Evolutionary conservation across 805 yeast species (phyloP).

Genomic region (Yueomyces sinensis): DNA sequence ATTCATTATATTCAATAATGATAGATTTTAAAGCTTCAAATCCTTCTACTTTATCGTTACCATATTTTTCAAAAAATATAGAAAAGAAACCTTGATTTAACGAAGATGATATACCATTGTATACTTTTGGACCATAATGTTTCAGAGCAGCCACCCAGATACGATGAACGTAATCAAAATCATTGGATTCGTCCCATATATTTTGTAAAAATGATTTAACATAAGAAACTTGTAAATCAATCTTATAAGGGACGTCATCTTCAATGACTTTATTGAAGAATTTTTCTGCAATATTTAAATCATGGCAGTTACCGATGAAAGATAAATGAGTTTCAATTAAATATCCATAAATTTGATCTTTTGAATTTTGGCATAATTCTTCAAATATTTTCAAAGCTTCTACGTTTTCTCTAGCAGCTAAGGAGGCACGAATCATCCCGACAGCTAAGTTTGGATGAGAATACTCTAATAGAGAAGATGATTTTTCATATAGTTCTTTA

Average conservation of each 20-base stretch:
- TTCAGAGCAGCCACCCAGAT: slow-evolving; percentile 52
- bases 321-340: slow-evolving; percentile 64
- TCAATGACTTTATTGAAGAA: slow-evolving; percentile 64
- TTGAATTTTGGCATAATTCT: slow-evolving; percentile 40
- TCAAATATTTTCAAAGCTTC: slow-evolving; percentile 55
- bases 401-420: slow-evolving; percentile 49
- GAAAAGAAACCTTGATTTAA: slow-evolving; percentile 57
- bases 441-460: slow-evolving; percentile 39
- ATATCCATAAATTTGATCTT: slow-evolving; percentile 33
- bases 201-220: slow-evolving; percentile 52
- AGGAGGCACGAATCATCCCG: slow-evolving; percentile 64
- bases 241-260: slow-evolving; percentile 58
- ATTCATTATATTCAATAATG: slow-evolving; percentile 40
- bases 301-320: slow-evolving; percentile 67
- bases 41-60: slow-evolving; percentile 38
- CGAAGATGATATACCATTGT: slow-evolving; percentile 60
- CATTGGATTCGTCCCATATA: slow-evolving; percentile 41
- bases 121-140: slow-evolving; percentile 43
- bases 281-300: slow-evolving; percentile 54
- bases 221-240: slow-evolving; percentile 60
- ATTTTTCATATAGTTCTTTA: slow-evolving; percentile 38
- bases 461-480: slow-evolving; percentile 22
- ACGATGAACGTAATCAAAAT: slow-evolving; percentile 43
- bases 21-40: slow-evolving; percentile 42
- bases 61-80: slow-evolving; percentile 48